Conservation (phyloP, 176 grass and related monocot genomes). For the Oryza longistaminata region DNA sequence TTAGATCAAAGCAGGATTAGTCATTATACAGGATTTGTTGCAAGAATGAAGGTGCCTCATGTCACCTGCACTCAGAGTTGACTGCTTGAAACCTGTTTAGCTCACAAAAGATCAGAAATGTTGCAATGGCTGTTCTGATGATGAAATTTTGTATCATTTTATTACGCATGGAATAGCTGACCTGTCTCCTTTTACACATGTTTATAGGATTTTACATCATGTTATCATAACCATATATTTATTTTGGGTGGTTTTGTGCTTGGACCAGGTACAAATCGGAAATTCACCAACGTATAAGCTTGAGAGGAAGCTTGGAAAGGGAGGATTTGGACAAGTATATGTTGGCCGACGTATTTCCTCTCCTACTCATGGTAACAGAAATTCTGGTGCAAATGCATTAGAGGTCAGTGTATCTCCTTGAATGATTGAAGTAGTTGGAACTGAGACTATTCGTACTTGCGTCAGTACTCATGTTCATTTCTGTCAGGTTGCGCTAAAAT, state of each 20-base stretch:
- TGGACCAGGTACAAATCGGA: slow-evolving; percentile 78
- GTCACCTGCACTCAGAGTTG: neutral
- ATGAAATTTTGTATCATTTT: slow-evolving; percentile 1
- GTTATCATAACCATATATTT: slow-evolving; percentile 12
- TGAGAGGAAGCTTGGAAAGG: slow-evolving; percentile 94
- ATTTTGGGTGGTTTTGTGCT: neutral
- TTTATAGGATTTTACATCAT: slow-evolving; percentile 13
- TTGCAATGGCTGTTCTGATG: neutral
- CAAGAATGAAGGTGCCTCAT: neutral
- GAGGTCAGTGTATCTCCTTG: slow-evolving; percentile 57
- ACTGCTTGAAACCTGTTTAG: neutral
- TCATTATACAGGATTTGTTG: neutral
- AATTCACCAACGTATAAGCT: slow-evolving; percentile 80
- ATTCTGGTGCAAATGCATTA: slow-evolving; percentile 71
- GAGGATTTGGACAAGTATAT: slow-evolving; percentile 97
- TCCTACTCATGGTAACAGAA: slow-evolving; percentile 49
- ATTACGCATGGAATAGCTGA: neutral
- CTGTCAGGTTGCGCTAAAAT: slow-evolving; percentile 86
- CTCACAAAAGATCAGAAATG: neutral
- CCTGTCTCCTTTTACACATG: neutral
- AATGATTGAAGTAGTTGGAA: slow-evolving; percentile 28
- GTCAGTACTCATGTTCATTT: slow-evolving; percentile 31
- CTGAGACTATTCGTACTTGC: neutral
- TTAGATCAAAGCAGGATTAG: neutral
- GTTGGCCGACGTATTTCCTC: slow-evolving; percentile 71